phyloP scores from a whole-genome alignment of 495 filamentous ascomycete species.

The Annulohypoxylon moriforme region DNA sequence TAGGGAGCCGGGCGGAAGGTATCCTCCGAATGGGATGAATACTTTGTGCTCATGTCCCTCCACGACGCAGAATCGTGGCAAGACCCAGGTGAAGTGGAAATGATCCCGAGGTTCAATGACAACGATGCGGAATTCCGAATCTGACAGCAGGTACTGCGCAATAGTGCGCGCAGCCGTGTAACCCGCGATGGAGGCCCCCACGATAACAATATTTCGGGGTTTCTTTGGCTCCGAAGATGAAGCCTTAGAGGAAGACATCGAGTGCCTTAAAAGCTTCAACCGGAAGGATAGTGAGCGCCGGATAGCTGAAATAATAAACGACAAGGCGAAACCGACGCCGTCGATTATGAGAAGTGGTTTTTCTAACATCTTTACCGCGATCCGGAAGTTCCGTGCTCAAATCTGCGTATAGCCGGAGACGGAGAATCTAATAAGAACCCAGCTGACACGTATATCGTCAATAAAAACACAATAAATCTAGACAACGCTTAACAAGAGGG shows the following conservation, averaged over 20 bases:
- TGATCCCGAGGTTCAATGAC: constrained; percentile 69
- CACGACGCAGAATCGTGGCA: constrained; percentile 62
- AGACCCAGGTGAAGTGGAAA: constrained; percentile 68
- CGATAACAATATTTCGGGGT: constrained; percentile 62
- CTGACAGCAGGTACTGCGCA: constrained; percentile 58
- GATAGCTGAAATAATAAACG: constrained; percentile 34
- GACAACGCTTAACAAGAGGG: not conserved
- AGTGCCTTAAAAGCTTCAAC: constrained; percentile 32
- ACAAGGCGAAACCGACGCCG: constrained; percentile 26
- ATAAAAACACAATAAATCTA: not conserved
- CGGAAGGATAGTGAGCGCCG: constrained; percentile 40
- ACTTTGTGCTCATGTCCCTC: constrained; percentile 58
- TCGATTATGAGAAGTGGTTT: constrained; percentile 36
- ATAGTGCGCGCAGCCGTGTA: constrained; percentile 59
- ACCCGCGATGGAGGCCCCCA: constrained; percentile 68
- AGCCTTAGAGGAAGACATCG: constrained; percentile 21
- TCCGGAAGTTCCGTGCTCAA: not conserved
- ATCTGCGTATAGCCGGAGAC: constrained; percentile 7
- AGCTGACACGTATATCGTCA: not conserved
- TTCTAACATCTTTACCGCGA: constrained; percentile 34
- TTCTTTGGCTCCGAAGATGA: constrained; percentile 32
- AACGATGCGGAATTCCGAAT: constrained; percentile 60
- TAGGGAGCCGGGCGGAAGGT: constrained; percentile 40
- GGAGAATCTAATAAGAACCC: constrained; percentile 14
- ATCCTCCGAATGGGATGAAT: constrained; percentile 61